These are phyloP conservation scores for Pichia heedii DNA, from an alignment of 805 yeast species.

Conservation along the genomic window DNA sequence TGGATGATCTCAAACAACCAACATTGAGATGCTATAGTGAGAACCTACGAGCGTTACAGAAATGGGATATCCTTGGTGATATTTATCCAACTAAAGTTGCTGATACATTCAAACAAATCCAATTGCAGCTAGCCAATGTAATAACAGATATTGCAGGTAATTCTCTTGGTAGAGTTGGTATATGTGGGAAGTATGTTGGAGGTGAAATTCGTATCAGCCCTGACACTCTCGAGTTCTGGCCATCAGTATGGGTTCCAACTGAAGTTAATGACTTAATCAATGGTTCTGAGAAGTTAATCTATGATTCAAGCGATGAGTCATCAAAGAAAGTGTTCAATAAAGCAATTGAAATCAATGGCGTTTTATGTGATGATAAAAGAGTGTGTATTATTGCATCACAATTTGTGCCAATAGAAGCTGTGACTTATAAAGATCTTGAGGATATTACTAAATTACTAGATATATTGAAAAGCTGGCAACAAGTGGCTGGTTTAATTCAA, in stretches of 20 bases:
- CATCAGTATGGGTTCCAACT: conserved; percentile 27
- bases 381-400: not conserved
- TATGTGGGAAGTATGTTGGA: not conserved
- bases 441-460: not conserved
- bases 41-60: not conserved
- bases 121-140: not conserved
- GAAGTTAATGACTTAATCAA: conserved; percentile 7
- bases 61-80: not conserved
- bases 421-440: not conserved
- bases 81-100: not conserved
- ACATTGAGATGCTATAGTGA: conserved; percentile 4
- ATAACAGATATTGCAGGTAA: not conserved
- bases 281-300: conserved; percentile 15
- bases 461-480: not conserved
- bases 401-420: not conserved
- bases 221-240: conserved; percentile 24
- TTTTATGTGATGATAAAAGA: not conserved
- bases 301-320: conserved; percentile 18
- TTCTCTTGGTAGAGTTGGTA: conserved; percentile 11
- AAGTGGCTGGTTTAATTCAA: not conserved
- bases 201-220: not conserved
- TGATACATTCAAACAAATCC: no score
- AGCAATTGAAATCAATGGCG: not conserved
- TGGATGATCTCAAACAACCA: not conserved
- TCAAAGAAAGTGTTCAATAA: conserved; percentile 15